Conservation (phyloP, 1,284 basidiomycete species). For the Cutaneotrichosporon cutaneum region DNA sequence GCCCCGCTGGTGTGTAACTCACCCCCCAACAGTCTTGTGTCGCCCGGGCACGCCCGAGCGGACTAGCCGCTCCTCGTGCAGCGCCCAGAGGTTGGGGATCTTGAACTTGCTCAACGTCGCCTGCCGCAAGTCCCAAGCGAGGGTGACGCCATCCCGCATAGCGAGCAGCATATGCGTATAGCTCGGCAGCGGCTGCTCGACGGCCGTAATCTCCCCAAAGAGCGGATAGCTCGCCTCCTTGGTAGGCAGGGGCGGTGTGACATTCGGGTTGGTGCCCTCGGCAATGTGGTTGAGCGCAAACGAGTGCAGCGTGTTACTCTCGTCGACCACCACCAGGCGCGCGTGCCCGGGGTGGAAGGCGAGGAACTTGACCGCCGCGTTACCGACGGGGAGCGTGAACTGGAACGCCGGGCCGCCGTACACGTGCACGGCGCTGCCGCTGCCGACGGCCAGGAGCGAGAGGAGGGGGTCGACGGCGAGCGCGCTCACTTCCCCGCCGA, state of each 20-base stretch:
- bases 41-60: slow-evolving; percentile 61
- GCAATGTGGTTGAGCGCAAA: slow-evolving; percentile 39
- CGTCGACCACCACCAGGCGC: slow-evolving; percentile 47
- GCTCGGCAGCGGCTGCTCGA: slow-evolving; percentile 44
- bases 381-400: slow-evolving; percentile 39
- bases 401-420: slow-evolving; percentile 47
- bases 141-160: slow-evolving; percentile 49
- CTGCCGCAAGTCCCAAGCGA: slow-evolving; percentile 69
- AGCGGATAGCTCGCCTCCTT: slow-evolving; percentile 37
- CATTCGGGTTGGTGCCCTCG: slow-evolving; percentile 37
- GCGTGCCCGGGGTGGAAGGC: slow-evolving; percentile 49
- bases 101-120: slow-evolving; percentile 63
- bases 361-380: slow-evolving; percentile 45
- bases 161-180: slow-evolving; percentile 50
- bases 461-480: slow-evolving; percentile 70
- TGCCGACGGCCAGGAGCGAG: slow-evolving; percentile 70
- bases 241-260: slow-evolving; percentile 38
- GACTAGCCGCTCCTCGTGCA: slow-evolving; percentile 67
- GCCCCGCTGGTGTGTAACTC: slow-evolving; percentile 28
- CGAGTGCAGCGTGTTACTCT: slow-evolving; percentile 42
- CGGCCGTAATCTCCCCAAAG: slow-evolving; percentile 37
- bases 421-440: slow-evolving; percentile 45
- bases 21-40: slow-evolving; percentile 54
- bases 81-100: slow-evolving; percentile 71
- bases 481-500: slow-evolving; percentile 59